A percentile compares a stretch with the other conserved stretches of the same genome.
Conservation (phyloP, 352 stramenopile species). For the Phytophthora pini region DNA sequence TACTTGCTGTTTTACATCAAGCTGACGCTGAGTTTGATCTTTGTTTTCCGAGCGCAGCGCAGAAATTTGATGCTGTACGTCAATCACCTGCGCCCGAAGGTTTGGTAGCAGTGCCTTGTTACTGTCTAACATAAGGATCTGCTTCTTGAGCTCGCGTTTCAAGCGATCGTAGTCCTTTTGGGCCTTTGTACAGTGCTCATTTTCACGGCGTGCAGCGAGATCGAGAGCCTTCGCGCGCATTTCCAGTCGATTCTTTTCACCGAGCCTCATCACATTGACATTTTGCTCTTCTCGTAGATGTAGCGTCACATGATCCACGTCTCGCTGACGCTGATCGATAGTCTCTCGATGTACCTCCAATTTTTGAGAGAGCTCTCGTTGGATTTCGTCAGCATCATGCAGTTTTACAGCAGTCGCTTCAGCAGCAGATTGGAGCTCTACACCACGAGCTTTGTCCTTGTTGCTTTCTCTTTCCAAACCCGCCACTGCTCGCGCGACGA, state of each 20-base stretch:
- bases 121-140: conserved; percentile 78
- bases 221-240: conserved; percentile 68
- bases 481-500: conserved; percentile 80
- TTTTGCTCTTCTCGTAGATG: conserved; percentile 90
- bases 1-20: conserved; percentile 92
- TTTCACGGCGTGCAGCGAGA: conserved; percentile 59
- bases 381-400: conserved; percentile 80
- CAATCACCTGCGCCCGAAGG: conserved; percentile 79
- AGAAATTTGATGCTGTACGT: conserved; percentile 74
- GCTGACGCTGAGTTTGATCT: conserved; percentile 62
- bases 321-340: conserved; percentile 91
- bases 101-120: conserved; percentile 82
- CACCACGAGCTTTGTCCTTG: conserved; percentile 46
- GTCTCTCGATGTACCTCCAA: conserved; percentile 91
- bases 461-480: conserved; percentile 76
- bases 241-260: conserved; percentile 76
- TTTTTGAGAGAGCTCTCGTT: conserved; percentile 84
- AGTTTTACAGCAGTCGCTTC: conserved; percentile 59
- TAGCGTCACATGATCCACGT: conserved; percentile 89
- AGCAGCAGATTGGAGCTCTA: conserved; percentile 46
- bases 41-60: conserved; percentile 75
- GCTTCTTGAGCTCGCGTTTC: conserved; percentile 91
- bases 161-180: conserved; percentile 86
- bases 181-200: conserved; percentile 60
- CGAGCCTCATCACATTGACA: conserved; percentile 73